Evolutionary conservation across 345 rosid genomes (phyloP).

Genomic region (Populus simonii): DNA sequence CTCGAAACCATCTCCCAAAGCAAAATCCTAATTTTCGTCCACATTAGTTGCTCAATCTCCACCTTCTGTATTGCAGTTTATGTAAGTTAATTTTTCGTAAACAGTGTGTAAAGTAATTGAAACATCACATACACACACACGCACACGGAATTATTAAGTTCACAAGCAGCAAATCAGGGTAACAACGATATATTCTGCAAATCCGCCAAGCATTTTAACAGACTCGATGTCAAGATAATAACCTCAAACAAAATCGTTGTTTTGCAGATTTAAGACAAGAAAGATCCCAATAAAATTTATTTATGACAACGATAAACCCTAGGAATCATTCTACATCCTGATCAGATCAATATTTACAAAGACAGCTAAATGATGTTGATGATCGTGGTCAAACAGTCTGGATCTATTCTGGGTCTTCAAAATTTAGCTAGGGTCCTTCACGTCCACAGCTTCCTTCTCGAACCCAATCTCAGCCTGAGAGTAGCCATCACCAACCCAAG

Average conservation of each 20-base stretch:
- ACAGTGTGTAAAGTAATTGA: no score
- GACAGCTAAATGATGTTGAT: not conserved
- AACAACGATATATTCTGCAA: no score
- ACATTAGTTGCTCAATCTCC: no score
- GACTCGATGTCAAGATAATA: no score
- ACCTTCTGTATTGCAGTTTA: no score
- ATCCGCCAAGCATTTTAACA: not conserved
- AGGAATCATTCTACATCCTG: no score
- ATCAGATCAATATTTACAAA: not conserved
- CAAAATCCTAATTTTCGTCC: no score
- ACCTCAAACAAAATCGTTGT: not conserved
- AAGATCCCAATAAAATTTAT: not conserved
- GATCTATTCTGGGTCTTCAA: slow-evolving; percentile 43
- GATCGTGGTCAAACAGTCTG: slow-evolving; percentile 5
- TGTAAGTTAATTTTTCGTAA: no score
- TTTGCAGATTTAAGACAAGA: not conserved
- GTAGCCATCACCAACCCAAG: slow-evolving; percentile 56
- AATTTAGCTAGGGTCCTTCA: slow-evolving; percentile 52
- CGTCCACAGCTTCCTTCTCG: slow-evolving; percentile 33
- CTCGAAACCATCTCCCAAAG: no score
- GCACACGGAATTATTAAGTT: no score
- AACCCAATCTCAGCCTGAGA: slow-evolving; percentile 50
- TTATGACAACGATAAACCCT: not conserved
- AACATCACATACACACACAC: no score
- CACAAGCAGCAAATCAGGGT: no score